Base-by-base conservation (phyloP, 1,284 basidiomycete genomes). In the Melanopsichium pennsylvanicum region DNA sequence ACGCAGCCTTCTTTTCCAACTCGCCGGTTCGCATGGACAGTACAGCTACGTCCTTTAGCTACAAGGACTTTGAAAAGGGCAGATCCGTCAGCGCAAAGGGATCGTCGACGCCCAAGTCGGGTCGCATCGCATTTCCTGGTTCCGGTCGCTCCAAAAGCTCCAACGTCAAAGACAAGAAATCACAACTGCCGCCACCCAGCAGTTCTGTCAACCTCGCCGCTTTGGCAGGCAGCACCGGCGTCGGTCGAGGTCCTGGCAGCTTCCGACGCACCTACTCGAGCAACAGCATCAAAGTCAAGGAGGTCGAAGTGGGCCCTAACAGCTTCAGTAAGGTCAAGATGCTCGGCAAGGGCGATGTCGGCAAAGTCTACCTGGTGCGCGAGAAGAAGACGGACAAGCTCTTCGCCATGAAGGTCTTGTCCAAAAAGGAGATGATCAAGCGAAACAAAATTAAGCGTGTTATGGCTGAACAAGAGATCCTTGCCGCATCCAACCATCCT, bases 361-460 rank as follows among this genome's bases (percentile, higher is more conserved):
- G 95, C 79, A 95, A 97, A 86, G 93, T 97, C 27, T 88, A 95
- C 46, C 85, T 98, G 42, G 93, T 96, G 36, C 95, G 97, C 82
- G 97, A 98, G 84, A 88, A 89, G 40, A 95, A 97, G 81, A 97
- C 94, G 10, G 93, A 91, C 61, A 96, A 95, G 84, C 95, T 98
- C 54, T 97, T 97, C 80, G 95, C 95, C 34, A 98, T 98, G 96
- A 98, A 98, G 86, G 96, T 92, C 63, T 83, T 98, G 79, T 89
- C 93, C 82, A 98, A 98, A 84, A 90, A 90, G 46, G 95, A 98
- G 83, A 98, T 98, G 95, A 89, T 98, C 85, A 96, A 97, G 82
- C 93, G 95, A 80, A 96, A 98, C 81, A 80, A 97, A 91, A 87
- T 98, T 48, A 95, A 95, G 1, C 95, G 97, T 82, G 93, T 98